These are phyloP conservation scores for Diplodia intermedia DNA, from an alignment of 2,329 filamentous ascomycete genomes.

Conservation along the genomic window DNA sequence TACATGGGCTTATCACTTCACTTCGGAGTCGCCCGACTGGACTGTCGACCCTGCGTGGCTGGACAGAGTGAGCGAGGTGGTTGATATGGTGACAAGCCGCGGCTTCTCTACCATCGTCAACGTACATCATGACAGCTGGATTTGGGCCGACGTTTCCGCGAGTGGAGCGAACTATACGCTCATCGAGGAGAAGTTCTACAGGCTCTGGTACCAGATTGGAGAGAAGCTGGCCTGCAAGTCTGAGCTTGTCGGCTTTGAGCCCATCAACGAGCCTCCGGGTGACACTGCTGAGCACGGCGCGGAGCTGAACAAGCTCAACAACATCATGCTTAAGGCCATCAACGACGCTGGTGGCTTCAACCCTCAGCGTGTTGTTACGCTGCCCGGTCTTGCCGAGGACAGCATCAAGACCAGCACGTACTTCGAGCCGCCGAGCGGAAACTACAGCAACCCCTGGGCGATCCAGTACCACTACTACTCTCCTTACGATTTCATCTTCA, in stretches of 20 bases:
- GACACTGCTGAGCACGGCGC: slow-evolving; percentile 59
- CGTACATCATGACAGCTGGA: slow-evolving; percentile 66
- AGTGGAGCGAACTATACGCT: slow-evolving; percentile 56
- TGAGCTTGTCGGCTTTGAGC: slow-evolving; percentile 62
- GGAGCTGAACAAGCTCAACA: slow-evolving; percentile 63
- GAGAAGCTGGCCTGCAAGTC: slow-evolving; percentile 62
- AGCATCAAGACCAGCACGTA: slow-evolving; percentile 61
- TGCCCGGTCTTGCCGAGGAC: slow-evolving; percentile 61
- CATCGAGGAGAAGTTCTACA: slow-evolving; percentile 64
- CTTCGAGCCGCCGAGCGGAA: slow-evolving; percentile 57
- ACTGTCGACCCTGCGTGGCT: slow-evolving; percentile 63
- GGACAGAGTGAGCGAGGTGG: slow-evolving; percentile 63
- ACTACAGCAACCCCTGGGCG: slow-evolving; percentile 63
- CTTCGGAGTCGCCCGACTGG: slow-evolving; percentile 59
- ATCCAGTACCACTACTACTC: slow-evolving; percentile 69
- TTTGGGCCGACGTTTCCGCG: slow-evolving; percentile 62
- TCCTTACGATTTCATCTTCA: slow-evolving; percentile 55
- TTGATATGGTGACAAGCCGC: slow-evolving; percentile 61
- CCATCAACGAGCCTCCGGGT: slow-evolving; percentile 66
- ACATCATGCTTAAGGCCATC: slow-evolving; percentile 63
- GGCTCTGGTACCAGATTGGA: slow-evolving; percentile 65
- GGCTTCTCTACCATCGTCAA: slow-evolving; percentile 64
- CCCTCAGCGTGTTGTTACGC: slow-evolving; percentile 61
- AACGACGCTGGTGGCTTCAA: slow-evolving; percentile 64
- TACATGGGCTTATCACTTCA: slow-evolving; percentile 66